Evolutionary conservation across 768 basidiomycete genomes (phyloP).

Genomic region (Dentipellis sp.): DNA sequence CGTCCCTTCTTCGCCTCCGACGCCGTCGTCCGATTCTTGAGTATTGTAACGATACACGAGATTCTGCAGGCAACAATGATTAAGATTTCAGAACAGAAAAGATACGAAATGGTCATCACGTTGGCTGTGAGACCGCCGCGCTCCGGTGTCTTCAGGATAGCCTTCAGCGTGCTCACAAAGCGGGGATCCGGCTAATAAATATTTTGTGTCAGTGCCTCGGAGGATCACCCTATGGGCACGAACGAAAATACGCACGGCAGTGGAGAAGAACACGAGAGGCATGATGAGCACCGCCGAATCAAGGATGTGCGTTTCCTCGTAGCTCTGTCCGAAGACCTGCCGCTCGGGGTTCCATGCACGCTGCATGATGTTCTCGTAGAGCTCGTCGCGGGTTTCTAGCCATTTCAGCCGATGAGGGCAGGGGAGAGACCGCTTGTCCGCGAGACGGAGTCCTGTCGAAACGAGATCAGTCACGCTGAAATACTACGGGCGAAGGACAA

Average conservation of each 20-base stretch:
- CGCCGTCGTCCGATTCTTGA: constrained; percentile 78
- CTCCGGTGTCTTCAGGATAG: constrained; percentile 80
- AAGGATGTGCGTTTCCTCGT: constrained; percentile 73
- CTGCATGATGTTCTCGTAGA: constrained; percentile 92
- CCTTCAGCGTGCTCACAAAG: constrained; percentile 78
- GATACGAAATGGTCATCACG: constrained; percentile 26
- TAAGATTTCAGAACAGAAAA: not conserved
- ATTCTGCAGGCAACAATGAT: constrained; percentile 36
- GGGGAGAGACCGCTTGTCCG: constrained; percentile 91
- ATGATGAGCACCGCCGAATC: constrained; percentile 89
- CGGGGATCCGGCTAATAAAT: constrained; percentile 72
- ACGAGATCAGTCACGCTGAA: not conserved
- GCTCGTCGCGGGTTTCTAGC: constrained; percentile 63
- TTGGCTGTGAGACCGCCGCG: constrained; percentile 89
- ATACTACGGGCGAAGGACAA: not conserved
- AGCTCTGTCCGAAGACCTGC: constrained; percentile 77
- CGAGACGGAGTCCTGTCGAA: constrained; percentile 64
- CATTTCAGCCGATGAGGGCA: constrained; percentile 66
- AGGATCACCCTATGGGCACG: not conserved
- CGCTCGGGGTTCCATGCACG: constrained; percentile 75
- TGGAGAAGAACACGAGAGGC: constrained; percentile 90
- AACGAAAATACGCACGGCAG: constrained; percentile 41
- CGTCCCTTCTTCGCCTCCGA: constrained; percentile 93
- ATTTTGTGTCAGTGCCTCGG: not conserved
- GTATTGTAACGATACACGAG: constrained; percentile 90